Evolutionary conservation across 2,329 filamentous ascomycete genomes (phyloP).

Genomic region (Fusarium hostae): DNA sequence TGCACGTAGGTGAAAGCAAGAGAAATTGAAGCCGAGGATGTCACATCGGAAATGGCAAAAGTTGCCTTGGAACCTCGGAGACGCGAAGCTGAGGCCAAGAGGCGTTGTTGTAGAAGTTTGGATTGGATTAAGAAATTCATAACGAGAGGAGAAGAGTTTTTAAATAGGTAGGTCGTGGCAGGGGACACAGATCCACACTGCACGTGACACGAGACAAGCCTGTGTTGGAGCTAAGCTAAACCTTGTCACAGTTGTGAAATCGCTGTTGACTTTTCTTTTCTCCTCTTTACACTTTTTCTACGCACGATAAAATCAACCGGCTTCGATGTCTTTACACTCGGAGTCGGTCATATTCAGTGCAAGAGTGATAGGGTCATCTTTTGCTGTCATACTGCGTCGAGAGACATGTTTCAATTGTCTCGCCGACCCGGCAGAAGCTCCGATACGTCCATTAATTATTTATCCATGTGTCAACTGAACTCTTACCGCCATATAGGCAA

Average conservation of each 20-base stretch:
- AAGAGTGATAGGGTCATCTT: conserved; percentile 57
- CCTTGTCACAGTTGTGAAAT: not conserved
- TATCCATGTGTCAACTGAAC: not conserved
- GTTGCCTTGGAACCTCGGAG: conserved; percentile 9
- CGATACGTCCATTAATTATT: conserved; percentile 40
- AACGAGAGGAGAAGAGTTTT: conserved; percentile 19
- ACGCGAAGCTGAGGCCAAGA: conserved; percentile 8
- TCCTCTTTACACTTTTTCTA: conserved; percentile 57
- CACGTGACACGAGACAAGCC: conserved; percentile 43
- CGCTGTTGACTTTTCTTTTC: conserved; percentile 35
- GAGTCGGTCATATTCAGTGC: conserved; percentile 71
- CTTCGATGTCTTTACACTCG: conserved; percentile 59
- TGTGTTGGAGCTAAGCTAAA: not conserved
- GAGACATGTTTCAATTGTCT: conserved; percentile 40
- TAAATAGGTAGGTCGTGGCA: conserved; percentile 7
- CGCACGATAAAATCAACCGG: conserved; percentile 73
- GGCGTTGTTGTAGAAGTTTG: conserved; percentile 15
- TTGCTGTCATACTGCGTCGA: conserved; percentile 38
- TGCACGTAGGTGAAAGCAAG: not conserved
- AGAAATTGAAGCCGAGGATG: conserved; percentile 1
- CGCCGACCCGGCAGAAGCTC: conserved; percentile 45
- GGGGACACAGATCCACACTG: conserved; percentile 13
- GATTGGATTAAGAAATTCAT: not conserved
- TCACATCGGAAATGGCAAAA: conserved; percentile 19
- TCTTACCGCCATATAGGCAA: not conserved